These are phyloP conservation scores for Penicillium sp. DNA, from an alignment of 2,329 filamentous ascomycete species.

Conservation along the genomic window DNA sequence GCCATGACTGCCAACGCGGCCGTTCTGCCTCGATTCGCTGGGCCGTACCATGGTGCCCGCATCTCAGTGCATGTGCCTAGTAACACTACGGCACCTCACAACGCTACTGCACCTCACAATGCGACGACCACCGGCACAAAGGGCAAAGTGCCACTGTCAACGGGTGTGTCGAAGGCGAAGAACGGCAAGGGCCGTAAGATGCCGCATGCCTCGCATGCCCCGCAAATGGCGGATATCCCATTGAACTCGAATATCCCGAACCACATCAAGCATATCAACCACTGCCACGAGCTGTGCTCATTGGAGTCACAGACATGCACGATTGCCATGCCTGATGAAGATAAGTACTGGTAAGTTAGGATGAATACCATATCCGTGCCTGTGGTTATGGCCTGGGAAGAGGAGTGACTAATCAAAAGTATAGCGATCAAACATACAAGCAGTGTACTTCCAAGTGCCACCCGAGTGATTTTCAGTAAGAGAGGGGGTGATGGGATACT, in stretches of 20 bases:
- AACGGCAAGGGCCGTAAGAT: constrained; percentile 1
- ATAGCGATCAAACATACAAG: not conserved
- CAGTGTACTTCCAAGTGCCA: constrained; percentile 2
- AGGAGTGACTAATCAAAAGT: not conserved
- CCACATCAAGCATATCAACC: constrained; percentile 19
- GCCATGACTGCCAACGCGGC: constrained; percentile 17
- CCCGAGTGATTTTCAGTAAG: not conserved
- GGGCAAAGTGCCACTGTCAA: constrained; percentile 11
- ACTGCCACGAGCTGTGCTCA: constrained; percentile 30
- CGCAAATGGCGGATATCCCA: not conserved
- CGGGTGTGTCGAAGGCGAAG: constrained; percentile 8
- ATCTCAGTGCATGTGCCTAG: constrained; percentile 15
- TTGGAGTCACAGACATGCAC: constrained; percentile 29
- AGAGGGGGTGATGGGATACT: not conserved
- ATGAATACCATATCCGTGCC: too few species aligned
- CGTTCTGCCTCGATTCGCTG: constrained; percentile 23
- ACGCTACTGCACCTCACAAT: too few species aligned
- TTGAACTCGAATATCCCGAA: constrained; percentile 8
- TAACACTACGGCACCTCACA: constrained; percentile 19
- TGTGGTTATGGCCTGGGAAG: too few species aligned
- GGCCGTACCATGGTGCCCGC: constrained; percentile 19
- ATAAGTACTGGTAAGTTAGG: constrained; percentile 33
- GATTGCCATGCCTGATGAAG: constrained; percentile 29
- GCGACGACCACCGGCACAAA: constrained; percentile 20
- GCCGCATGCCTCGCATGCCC: not conserved